These are phyloP conservation scores for Jackrogersella multiformis DNA, from an alignment of 495 filamentous ascomycete genomes.

Conservation along the genomic window DNA sequence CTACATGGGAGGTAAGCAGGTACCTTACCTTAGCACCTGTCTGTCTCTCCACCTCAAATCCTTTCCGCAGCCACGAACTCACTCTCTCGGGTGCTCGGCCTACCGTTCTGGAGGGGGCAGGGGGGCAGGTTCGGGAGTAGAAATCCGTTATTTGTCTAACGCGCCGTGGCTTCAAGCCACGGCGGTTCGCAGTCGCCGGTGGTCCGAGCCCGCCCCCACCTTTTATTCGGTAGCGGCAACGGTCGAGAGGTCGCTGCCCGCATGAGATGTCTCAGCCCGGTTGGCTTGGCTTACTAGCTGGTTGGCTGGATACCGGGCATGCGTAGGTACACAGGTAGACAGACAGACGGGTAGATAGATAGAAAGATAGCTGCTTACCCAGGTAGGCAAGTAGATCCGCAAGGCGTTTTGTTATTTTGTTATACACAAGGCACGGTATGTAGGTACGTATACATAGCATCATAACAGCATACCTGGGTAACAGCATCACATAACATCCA, in stretches of 20 bases:
- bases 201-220: background rate
- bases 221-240: background rate
- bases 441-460: background rate
- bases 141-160: slow-evolving; percentile 23
- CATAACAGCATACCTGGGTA: background rate
- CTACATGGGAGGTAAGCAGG: no score
- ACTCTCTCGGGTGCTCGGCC: no score
- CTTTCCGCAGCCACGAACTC: background rate
- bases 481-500: no score
- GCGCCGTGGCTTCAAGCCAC: slow-evolving; percentile 16
- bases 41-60: background rate
- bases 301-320: background rate
- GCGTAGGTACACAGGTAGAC: background rate
- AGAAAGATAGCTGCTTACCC: background rate
- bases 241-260: background rate
- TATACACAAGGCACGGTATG: no score
- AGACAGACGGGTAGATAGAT: background rate
- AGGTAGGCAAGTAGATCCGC: no score
- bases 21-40: background rate
- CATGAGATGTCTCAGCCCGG: slow-evolving; percentile 22
- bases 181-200: slow-evolving; percentile 3
- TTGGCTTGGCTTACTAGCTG: background rate
- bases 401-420: no score
- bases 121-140: slow-evolving; percentile 6
- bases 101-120: slow-evolving; percentile 24